A percentile compares a stretch with the other conserved stretches of the same genome.
These are phyloP conservation scores for Cyberlindnera mississippiensis DNA, from an alignment of 805 yeast species.

Conservation along the genomic window DNA sequence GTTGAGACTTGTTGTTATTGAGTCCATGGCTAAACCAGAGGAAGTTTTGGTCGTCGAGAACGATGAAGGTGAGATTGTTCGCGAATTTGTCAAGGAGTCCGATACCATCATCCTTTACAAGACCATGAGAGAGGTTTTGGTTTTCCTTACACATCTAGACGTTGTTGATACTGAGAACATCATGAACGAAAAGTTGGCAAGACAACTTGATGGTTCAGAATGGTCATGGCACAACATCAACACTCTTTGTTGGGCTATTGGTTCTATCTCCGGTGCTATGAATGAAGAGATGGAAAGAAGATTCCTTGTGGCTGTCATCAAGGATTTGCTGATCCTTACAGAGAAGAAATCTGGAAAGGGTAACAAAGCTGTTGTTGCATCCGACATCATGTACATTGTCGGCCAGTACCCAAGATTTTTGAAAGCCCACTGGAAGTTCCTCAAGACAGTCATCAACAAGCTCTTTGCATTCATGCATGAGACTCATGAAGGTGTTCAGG, in stretches of 20 bases:
- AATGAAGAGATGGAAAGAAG: conserved; percentile 96
- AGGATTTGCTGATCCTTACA: conserved; percentile 84
- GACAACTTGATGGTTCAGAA: conserved; percentile 92
- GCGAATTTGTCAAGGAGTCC: conserved; percentile 94
- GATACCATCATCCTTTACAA: conserved; percentile 96
- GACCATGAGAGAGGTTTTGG: conserved; percentile 92
- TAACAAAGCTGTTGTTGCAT: conserved; percentile 98
- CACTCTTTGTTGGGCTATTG: conserved; percentile 99
- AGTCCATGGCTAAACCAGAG: conserved; percentile 97
- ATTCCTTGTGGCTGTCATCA: conserved; percentile 88
- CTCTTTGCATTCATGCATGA: conserved; percentile 99
- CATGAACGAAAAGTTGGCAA: conserved; percentile 86
- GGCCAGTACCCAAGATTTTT: conserved; percentile 98
- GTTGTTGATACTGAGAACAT: conserved; percentile 91
- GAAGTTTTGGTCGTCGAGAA: conserved; percentile 96
- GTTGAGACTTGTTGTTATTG: conserved; percentile 89
- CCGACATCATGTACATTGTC: conserved; percentile 99
- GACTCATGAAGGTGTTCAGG: conserved; percentile 99
- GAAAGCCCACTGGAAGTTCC: conserved; percentile 96
- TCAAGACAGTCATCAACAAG: conserved; percentile 93
- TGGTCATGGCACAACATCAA: conserved; percentile 99
- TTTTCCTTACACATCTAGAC: conserved; percentile 91
- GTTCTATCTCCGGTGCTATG: conserved; percentile 98
- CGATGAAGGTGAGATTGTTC: conserved; percentile 98
- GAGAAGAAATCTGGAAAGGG: conserved; percentile 97